phyloP scores from a whole-genome alignment of 352 stramenopile species.

The Phytophthora sp. region DNA sequence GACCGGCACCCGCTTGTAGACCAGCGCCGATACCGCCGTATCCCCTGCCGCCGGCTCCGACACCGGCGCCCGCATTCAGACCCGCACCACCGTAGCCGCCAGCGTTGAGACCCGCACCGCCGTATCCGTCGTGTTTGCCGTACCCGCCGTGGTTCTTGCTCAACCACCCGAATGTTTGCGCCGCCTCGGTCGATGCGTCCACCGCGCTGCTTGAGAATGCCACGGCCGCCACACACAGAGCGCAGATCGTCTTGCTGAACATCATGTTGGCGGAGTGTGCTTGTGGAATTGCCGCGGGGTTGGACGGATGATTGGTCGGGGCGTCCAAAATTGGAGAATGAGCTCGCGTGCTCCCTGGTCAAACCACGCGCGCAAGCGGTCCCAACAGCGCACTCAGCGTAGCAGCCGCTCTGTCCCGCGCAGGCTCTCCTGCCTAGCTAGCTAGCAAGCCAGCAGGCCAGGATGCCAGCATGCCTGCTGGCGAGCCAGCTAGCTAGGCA shows the following conservation, averaged over 20 bases:
- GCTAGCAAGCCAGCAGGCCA: too few relatives aligned
- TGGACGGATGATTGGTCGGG: neutral
- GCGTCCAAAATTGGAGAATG: slow-evolving; percentile 15
- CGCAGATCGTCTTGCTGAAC: slow-evolving; percentile 19
- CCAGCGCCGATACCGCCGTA: neutral
- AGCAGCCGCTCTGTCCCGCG: too few relatives aligned
- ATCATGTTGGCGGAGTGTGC: slow-evolving; percentile 21
- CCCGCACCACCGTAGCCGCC: too few relatives aligned
- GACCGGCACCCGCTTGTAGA: too few relatives aligned
- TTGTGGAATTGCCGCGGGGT: too few relatives aligned
- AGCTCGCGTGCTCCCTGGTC: neutral
- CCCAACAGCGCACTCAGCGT: too few relatives aligned
- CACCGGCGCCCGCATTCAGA: too few relatives aligned
- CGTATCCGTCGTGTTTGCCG: neutral
- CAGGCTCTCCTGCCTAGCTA: too few relatives aligned
- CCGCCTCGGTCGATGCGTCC: slow-evolving; percentile 9
- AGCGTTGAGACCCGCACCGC: neutral
- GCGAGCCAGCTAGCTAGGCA: too few relatives aligned
- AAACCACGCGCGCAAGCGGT: neutral
- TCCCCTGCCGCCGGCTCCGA: too few relatives aligned
- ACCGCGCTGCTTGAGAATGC: neutral
- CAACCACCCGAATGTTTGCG: slow-evolving; percentile 9
- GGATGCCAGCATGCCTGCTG: too few relatives aligned
- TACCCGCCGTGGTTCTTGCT: slow-evolving; percentile 4
- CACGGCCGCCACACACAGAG: slow-evolving; percentile 15